Evolutionary conservation across 345 rosid species (phyloP).

Genomic region (Hibiscus syriacus): DNA sequence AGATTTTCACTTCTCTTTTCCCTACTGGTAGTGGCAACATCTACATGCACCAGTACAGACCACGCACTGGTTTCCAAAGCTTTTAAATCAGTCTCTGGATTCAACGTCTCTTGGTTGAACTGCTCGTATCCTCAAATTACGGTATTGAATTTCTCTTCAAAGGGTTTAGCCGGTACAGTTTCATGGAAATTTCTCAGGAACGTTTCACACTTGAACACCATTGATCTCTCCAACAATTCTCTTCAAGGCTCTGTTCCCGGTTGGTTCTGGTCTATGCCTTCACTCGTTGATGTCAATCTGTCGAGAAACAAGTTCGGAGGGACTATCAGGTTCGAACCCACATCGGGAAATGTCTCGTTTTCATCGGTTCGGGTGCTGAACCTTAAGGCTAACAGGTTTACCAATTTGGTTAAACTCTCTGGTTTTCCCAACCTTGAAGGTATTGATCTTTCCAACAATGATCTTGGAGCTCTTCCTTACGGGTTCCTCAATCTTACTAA

Average conservation of each 20-base stretch:
- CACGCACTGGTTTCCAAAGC: conserved; percentile 38
- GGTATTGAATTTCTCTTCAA: conserved; percentile 43
- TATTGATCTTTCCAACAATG: conserved; percentile 62
- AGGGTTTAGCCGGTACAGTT: conserved; percentile 52
- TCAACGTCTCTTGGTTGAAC: conserved; percentile 62
- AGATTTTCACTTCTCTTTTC: conserved; percentile 30
- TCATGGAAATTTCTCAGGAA: conserved; percentile 57
- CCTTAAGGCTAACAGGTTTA: conserved; percentile 72
- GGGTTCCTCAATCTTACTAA: conserved; percentile 45
- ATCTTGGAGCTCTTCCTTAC: conserved; percentile 39
- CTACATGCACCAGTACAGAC: conserved; percentile 42
- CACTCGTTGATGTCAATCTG: conserved; percentile 37
- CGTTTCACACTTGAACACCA: conserved; percentile 36
- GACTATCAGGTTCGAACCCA: conserved; percentile 25
- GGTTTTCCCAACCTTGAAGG: conserved; percentile 38
- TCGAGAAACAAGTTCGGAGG: conserved; percentile 54
- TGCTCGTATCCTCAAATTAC: conserved; percentile 34
- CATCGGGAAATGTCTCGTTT: conserved; percentile 20
- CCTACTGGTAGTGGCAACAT: conserved; percentile 32
- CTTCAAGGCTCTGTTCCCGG: conserved; percentile 65
- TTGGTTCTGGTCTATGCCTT: conserved; percentile 56
- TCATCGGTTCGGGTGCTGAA: conserved; percentile 46
- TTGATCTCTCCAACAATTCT: conserved; percentile 72
- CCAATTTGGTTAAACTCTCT: conserved; percentile 45
- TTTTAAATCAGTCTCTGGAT: conserved; percentile 56